A percentile compares a stretch with the other conserved stretches of the same genome.
phyloP scores from a whole-genome alignment of 192 early-diverging fungal genomes.

The Backusella psychrophila region DNA sequence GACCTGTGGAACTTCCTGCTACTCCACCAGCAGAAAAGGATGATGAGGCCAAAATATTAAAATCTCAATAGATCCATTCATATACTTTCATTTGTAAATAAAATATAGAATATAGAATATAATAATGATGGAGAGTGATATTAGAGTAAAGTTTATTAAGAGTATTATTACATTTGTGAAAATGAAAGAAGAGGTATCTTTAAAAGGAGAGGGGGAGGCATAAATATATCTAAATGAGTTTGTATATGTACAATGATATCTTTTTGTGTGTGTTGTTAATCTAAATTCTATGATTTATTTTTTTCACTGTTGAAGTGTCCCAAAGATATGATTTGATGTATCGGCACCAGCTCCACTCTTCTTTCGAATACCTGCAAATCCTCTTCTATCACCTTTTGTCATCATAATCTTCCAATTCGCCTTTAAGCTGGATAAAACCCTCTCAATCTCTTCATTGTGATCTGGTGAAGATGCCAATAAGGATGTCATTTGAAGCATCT shows the following conservation, averaged over 20 bases:
- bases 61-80: background rate
- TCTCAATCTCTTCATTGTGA: conserved; percentile 48
- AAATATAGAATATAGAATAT: background rate
- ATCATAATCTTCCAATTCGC: conserved; percentile 59
- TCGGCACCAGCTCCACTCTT: background rate
- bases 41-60: background rate
- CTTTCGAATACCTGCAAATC: conserved; percentile 47
- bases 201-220: background rate
- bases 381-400: conserved; percentile 49
- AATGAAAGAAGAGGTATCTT: background rate
- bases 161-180: background rate
- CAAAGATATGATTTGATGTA: conserved; percentile 12
- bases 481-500: conserved; percentile 72
- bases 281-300: background rate
- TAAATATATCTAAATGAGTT: background rate
- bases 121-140: background rate
- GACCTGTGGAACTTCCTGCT: background rate
- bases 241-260: background rate
- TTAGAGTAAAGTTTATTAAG: background rate
- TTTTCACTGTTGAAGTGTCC: background rate
- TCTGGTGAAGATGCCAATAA: conserved; percentile 54
- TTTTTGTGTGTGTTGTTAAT: background rate
- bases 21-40: background rate
- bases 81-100: background rate
- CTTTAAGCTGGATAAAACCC: conserved; percentile 49